Percentiles rank a stretch among this genome's conserved stretches.
Evolutionary conservation across 2,329 filamentous ascomycete genomes (phyloP).

Genomic region (Camptophora hylomeconis): DNA sequence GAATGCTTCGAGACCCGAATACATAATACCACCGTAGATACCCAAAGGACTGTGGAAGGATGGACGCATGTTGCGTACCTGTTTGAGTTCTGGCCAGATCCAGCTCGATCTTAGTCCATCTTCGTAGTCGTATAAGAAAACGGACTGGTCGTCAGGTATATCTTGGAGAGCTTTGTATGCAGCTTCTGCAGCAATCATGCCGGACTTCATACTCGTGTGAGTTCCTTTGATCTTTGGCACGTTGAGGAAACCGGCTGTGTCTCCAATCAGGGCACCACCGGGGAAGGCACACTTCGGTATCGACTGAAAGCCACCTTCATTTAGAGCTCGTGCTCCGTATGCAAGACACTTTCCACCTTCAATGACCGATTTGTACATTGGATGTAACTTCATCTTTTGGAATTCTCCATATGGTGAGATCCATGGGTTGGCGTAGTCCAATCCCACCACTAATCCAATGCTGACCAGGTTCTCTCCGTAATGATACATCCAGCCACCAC

Average conservation of each 20-base stretch:
- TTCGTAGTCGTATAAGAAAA: slow-evolving; percentile 94
- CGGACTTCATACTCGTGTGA: slow-evolving; percentile 93
- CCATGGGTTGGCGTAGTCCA: slow-evolving; percentile 97
- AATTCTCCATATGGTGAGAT: slow-evolving; percentile 91
- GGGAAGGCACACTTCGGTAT: slow-evolving; percentile 96
- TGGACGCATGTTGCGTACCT: slow-evolving; percentile 94
- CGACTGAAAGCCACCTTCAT: slow-evolving; percentile 93
- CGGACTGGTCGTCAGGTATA: slow-evolving; percentile 45
- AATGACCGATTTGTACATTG: slow-evolving; percentile 73
- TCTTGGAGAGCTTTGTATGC: slow-evolving; percentile 61
- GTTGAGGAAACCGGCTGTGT: slow-evolving; percentile 93
- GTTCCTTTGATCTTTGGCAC: slow-evolving; percentile 98
- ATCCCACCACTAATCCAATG: slow-evolving; percentile 77
- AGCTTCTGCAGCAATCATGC: slow-evolving; percentile 90
- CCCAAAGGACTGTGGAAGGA: slow-evolving; percentile 83
- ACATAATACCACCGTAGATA: slow-evolving; percentile 77
- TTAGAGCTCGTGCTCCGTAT: slow-evolving; percentile 80
- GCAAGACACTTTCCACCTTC: slow-evolving; percentile 96
- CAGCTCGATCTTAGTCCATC: slow-evolving; percentile 69
- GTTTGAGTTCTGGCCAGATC: slow-evolving; percentile 89
- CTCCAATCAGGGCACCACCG: slow-evolving; percentile 86
- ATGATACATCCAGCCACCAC: slow-evolving; percentile 98
- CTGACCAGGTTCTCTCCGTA: slow-evolving; percentile 95
- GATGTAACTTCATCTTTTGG: slow-evolving; percentile 96
- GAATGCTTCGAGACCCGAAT: slow-evolving; percentile 86